Conservation (phyloP, 164 flowering plant genomes). For the Houttuynia cordata region DNA sequence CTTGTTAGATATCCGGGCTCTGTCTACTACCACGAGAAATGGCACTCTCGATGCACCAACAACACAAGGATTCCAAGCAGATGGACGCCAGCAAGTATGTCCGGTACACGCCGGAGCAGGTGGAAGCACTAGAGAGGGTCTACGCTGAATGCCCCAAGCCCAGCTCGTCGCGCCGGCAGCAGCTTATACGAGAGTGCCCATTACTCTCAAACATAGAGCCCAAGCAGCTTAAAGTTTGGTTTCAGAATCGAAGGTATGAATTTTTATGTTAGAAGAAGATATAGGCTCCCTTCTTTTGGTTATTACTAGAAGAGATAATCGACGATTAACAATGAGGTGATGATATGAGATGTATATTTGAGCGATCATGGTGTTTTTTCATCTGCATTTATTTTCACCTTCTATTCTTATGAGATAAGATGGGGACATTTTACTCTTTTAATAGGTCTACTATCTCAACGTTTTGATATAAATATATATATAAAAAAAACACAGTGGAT, state of each 20-base stretch:
- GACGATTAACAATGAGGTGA: no score
- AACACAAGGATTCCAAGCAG: constrained; percentile 22
- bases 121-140: constrained; percentile 82
- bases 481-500: no score
- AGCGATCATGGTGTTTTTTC: no score
- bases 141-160: constrained; percentile 85
- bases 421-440: no score
- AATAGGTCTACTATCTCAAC: no score
- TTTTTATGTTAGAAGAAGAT: background rate
- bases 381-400: no score
- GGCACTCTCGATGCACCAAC: constrained; percentile 33
- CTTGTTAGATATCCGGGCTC: background rate
- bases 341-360: no score
- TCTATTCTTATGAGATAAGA: no score
- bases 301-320: no score
- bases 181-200: constrained; percentile 74
- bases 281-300: background rate
- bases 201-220: constrained; percentile 79
- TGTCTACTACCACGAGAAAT: constrained; percentile 5
- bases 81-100: constrained; percentile 75
- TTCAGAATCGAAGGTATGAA: constrained; percentile 71
- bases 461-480: no score
- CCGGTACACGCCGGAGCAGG: constrained; percentile 80
- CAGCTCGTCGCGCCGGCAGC: constrained; percentile 67
- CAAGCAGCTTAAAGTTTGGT: constrained; percentile 95